phyloP scores from a whole-genome alignment of 768 basidiomycete genomes.

The Auricularia sp. region DNA sequence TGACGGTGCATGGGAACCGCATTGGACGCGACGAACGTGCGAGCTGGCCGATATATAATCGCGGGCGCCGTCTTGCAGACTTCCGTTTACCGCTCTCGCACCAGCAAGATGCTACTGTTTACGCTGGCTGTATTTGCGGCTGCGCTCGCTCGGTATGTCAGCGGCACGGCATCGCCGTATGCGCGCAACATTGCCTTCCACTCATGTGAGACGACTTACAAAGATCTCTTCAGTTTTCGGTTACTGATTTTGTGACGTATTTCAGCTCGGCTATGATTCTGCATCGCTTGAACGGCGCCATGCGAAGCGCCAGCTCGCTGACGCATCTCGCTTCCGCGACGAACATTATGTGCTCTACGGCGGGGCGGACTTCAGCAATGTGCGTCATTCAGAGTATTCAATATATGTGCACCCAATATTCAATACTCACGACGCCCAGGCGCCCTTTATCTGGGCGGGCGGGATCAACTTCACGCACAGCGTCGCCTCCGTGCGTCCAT shows the following conservation, averaged over 20 bases:
- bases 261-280: background rate
- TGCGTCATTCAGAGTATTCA: background rate
- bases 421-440: background rate
- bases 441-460: conserved; percentile 3
- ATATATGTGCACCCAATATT: background rate
- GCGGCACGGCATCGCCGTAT: conserved; percentile 11
- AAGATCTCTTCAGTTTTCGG: background rate
- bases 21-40: too few relatives aligned
- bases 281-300: background rate
- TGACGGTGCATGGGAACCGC: too few relatives aligned
- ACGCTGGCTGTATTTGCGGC: too few relatives aligned
- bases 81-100: too few relatives aligned
- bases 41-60: too few relatives aligned
- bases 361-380: conserved; percentile 4
- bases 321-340: background rate
- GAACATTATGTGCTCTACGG: conserved; percentile 4
- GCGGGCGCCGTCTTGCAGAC: too few relatives aligned
- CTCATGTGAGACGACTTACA: conserved; percentile 14
- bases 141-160: too few relatives aligned
- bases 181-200: conserved; percentile 34
- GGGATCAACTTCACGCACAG: conserved; percentile 12
- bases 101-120: too few relatives aligned
- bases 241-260: background rate
- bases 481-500: conserved; percentile 12
- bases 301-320: background rate